Evolutionary conservation across 805 yeast genomes (phyloP).

Genomic region (Cyberlindnera misumaiensis): DNA sequence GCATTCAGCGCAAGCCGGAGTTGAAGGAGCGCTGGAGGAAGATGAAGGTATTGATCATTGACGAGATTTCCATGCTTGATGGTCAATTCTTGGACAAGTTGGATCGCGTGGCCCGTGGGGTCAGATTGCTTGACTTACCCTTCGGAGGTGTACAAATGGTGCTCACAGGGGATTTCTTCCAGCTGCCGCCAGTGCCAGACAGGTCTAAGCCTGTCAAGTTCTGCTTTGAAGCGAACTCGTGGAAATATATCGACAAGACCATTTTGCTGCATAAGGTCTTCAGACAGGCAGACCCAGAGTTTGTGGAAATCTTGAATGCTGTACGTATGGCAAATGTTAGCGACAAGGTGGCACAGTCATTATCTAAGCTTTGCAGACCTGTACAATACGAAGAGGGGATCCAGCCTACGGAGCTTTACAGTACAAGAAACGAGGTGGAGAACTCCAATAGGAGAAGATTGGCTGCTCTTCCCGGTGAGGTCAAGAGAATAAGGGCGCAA

Average conservation of each 20-base stretch:
- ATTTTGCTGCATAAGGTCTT: constrained; percentile 73
- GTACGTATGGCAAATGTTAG: constrained; percentile 68
- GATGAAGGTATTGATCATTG: constrained; percentile 70
- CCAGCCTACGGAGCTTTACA: constrained; percentile 81
- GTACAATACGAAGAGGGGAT: constrained; percentile 65
- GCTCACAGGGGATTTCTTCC: constrained; percentile 93
- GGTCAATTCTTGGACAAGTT: constrained; percentile 70
- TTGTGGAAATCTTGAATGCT: constrained; percentile 74
- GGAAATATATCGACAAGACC: constrained; percentile 66
- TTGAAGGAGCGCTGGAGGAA: constrained; percentile 53
- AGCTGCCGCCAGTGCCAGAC: constrained; percentile 78
- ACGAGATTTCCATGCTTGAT: constrained; percentile 93
- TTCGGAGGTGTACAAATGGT: constrained; percentile 94
- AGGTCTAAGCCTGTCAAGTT: constrained; percentile 36
- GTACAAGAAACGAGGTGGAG: constrained; percentile 83
- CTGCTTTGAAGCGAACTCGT: constrained; percentile 68
- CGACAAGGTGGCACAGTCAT: constrained; percentile 38
- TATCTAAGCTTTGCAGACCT: constrained; percentile 49
- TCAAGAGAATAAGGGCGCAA: constrained; percentile 36
- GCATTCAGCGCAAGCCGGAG: constrained; percentile 40
- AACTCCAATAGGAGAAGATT: constrained; percentile 56
- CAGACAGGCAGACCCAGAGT: constrained; percentile 78
- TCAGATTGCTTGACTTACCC: constrained; percentile 44
- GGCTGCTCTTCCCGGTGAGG: constrained; percentile 39
- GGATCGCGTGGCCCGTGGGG: constrained; percentile 55